These are phyloP conservation scores for Phytophthora tubulina DNA, from an alignment of 352 stramenopile species.

Conservation along the genomic window DNA sequence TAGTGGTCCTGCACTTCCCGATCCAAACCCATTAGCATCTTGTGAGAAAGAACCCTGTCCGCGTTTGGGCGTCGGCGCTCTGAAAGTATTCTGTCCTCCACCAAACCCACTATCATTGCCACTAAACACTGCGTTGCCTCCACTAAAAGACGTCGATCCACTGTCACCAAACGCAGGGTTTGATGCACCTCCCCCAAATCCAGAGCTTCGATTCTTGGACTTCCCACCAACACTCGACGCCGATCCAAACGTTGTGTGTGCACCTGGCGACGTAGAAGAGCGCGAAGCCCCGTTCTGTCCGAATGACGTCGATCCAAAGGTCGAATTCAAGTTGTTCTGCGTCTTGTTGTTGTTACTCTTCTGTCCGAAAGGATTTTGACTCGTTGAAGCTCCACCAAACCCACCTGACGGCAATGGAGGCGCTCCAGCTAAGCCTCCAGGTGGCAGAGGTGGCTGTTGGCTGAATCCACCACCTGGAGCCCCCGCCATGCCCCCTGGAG, in stretches of 20 bases:
- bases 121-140: slow-evolving; percentile 14
- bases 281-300: slow-evolving; percentile 15
- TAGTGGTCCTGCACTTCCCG: slow-evolving; percentile 7
- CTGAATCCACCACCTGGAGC: slow-evolving; percentile 28
- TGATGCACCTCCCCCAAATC: slow-evolving; percentile 19
- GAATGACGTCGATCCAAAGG: slow-evolving; percentile 33
- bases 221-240: slow-evolving; percentile 28
- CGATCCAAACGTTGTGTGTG: slow-evolving; percentile 42
- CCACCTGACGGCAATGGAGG: slow-evolving; percentile 14
- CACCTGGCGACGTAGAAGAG: slow-evolving; percentile 8
- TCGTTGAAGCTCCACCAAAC: slow-evolving; percentile 21
- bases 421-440: slow-evolving; percentile 29
- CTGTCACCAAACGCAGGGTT: slow-evolving; percentile 26
- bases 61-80: slow-evolving; percentile 22
- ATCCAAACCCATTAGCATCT: slow-evolving; percentile 29
- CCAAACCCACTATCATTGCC: slow-evolving; percentile 33
- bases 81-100: slow-evolving; percentile 27
- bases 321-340: slow-evolving; percentile 16
- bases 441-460: slow-evolving; percentile 31
- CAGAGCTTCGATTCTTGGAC: slow-evolving; percentile 23
- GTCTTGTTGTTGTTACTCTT: slow-evolving; percentile 29
- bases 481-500: slow-evolving; percentile 32
- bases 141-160: slow-evolving; percentile 23
- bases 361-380: slow-evolving; percentile 41
- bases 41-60: slow-evolving; percentile 23